A percentile compares a stretch with the other conserved stretches of the same genome.
These are phyloP conservation scores for Conoideocrella luteorostrata DNA, from an alignment of 2,329 filamentous ascomycete species.

Conservation along the genomic window DNA sequence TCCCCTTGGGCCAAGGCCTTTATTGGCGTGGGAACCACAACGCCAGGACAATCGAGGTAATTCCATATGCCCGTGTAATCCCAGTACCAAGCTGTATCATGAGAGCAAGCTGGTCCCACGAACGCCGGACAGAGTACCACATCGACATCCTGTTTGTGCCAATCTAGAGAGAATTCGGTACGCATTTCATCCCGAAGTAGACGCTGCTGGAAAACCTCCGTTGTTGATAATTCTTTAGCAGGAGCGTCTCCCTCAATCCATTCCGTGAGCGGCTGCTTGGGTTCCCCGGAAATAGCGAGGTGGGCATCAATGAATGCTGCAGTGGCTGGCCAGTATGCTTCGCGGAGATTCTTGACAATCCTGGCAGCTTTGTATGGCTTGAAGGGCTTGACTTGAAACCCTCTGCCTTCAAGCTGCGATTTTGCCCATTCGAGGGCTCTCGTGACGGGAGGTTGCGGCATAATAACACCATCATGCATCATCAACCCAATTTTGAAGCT, in stretches of 20 bases:
- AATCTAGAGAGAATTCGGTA: conserved; percentile 23
- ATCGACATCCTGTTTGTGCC: conserved; percentile 28
- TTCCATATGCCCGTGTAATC: conserved; percentile 31
- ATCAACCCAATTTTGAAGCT: conserved; percentile 37
- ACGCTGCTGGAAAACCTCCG: conserved; percentile 19
- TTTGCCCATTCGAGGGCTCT: conserved; percentile 2
- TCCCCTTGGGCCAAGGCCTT: conserved; percentile 6
- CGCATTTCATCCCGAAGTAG: conserved; percentile 24
- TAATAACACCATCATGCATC: conserved; percentile 29
- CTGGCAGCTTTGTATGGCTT: background rate
- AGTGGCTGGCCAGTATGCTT: conserved; percentile 4
- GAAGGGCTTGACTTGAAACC: conserved; percentile 4
- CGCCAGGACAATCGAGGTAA: conserved; percentile 28
- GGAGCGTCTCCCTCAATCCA: conserved; percentile 16
- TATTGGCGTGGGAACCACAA: conserved; percentile 26
- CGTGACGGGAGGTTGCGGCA: conserved; percentile 29
- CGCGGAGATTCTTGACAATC: background rate
- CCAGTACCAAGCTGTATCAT: conserved; percentile 29
- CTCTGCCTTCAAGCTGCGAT: conserved; percentile 1
- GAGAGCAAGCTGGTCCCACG: conserved; percentile 22
- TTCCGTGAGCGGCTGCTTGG: conserved; percentile 20
- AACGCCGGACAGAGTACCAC: conserved; percentile 20
- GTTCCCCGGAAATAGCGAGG: conserved; percentile 19
- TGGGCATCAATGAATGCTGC: background rate
- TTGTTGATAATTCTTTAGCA: background rate